Evolutionary conservation across 768 basidiomycete genomes (phyloP).

Genomic region (Royoungia palumana): DNA sequence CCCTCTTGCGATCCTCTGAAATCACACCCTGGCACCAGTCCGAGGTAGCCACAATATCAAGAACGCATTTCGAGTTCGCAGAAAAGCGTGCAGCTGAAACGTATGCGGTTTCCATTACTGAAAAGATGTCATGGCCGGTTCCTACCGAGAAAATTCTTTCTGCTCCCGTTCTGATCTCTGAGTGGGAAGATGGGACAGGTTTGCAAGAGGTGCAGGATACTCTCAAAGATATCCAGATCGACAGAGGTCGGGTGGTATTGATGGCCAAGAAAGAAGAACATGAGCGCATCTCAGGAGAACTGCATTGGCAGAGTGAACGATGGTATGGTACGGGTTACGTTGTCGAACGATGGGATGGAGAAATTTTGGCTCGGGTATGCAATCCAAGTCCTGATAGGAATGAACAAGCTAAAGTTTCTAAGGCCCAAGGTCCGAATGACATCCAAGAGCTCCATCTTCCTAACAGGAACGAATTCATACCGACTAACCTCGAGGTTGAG

Average conservation of each 20-base stretch:
- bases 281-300: constrained; percentile 47
- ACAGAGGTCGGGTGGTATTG: constrained; percentile 65
- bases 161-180: constrained; percentile 66
- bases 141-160: constrained; percentile 74
- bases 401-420: neutral
- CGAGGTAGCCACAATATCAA: constrained; percentile 69
- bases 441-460: constrained; percentile 75
- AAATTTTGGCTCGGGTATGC: constrained; percentile 55
- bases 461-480: constrained; percentile 86
- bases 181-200: constrained; percentile 59
- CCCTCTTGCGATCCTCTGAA: constrained; percentile 58
- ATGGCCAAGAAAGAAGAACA: constrained; percentile 73
- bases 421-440: constrained; percentile 66
- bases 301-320: constrained; percentile 72
- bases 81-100: constrained; percentile 79
- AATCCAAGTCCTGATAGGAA: neutral
- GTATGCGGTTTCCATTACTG: constrained; percentile 74
- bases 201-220: constrained; percentile 57
- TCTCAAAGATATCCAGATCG: constrained; percentile 55
- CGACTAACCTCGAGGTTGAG: constrained; percentile 78
- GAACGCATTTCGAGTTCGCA: constrained; percentile 78
- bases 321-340: constrained; percentile 91
- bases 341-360: constrained; percentile 64
- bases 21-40: constrained; percentile 68
- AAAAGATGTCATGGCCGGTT: constrained; percentile 75